A percentile compares a stretch with the other conserved stretches of the same genome.
phyloP scores from a whole-genome alignment of 2,329 filamentous ascomycete species.

The Periconia sp. region DNA sequence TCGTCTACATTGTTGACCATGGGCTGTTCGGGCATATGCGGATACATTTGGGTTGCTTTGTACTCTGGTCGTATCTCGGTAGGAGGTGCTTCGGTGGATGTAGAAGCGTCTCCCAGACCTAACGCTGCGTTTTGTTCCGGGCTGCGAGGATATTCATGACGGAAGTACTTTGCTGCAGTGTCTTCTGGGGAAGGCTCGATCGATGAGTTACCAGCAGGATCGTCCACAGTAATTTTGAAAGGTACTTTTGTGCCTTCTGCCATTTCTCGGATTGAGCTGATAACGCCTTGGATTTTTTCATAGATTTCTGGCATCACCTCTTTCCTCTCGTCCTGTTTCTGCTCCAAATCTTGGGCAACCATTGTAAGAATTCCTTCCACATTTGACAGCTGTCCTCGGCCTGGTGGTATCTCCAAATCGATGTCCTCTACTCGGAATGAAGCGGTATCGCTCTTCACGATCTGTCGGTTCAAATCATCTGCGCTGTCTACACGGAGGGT shows the following conservation, averaged over 20 bases:
- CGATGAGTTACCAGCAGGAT: slow-evolving; percentile 94
- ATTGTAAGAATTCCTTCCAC: slow-evolving; percentile 82
- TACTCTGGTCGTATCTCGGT: slow-evolving; percentile 59
- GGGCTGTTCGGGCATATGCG: slow-evolving; percentile 40
- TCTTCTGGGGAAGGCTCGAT: slow-evolving; percentile 79
- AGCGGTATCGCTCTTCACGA: slow-evolving; percentile 90
- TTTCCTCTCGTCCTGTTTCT: slow-evolving; percentile 81
- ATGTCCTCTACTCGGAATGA: slow-evolving; percentile 86
- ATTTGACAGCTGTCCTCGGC: slow-evolving; percentile 89
- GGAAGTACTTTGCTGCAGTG: slow-evolving; percentile 85
- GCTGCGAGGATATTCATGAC: slow-evolving; percentile 80
- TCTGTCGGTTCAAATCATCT: slow-evolving; percentile 78
- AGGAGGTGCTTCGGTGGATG: slow-evolving; percentile 53
- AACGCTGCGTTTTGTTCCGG: slow-evolving; percentile 84
- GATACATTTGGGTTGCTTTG: slow-evolving; percentile 48
- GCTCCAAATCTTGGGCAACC: slow-evolving; percentile 77
- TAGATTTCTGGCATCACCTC: slow-evolving; percentile 75
- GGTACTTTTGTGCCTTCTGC: slow-evolving; percentile 76
- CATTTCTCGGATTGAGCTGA: slow-evolving; percentile 75
- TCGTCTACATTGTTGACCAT: slow-evolving; percentile 54
- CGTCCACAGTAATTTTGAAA: slow-evolving; percentile 85
- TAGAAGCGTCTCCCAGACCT: slow-evolving; percentile 63
- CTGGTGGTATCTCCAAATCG: slow-evolving; percentile 89
- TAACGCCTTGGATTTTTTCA: slow-evolving; percentile 74
- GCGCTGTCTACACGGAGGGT: slow-evolving; percentile 74